Evolutionary conservation across 345 rosid species (phyloP), one percentile per base, ranked within the genome.

Genomic region (Sonneratia caseolaris): DNA sequence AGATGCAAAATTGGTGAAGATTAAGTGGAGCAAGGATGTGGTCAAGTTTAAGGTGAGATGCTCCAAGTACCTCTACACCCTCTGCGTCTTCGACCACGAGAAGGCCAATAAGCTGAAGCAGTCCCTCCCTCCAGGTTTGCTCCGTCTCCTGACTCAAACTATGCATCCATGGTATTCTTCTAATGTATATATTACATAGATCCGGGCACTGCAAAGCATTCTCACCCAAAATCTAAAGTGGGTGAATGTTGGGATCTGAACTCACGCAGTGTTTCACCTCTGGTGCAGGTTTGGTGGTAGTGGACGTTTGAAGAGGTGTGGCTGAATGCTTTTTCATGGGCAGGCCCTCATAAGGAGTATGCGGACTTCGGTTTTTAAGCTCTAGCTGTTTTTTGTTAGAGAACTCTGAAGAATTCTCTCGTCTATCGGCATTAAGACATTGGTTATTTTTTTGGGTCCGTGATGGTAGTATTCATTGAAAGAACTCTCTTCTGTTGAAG

Each of bases 41-140:
- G 81, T 78, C 55, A 81, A 81, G 70, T 81, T 81, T 76, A 81
- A 78, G 75, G 84, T 81, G 48, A 71, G 81, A 14, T 81, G 81
- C 77, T 78, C 81, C 75, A 78, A 81, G 74, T 81, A 78, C 72
- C 75, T 81, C 21, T 78, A 78, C 76, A 78, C 81, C 38, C 81
- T 78, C 37, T 75, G 84, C 42, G 84, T 81, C 35, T 75, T 78
- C 59, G 81, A 81, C 62, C 19, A 64, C 2, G 81, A 81, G 69
- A 81, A 78, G 61, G 84, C 84, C 37, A 81, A 81, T 69, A 81
- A 81, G 73, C 68, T 78, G 84, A 78, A 76, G 69, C 84, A 78
- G 45, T 78, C 84, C n/a, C 79, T 81, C 62, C 84, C 84, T 67
- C 84, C 84, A 73, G 81, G 83, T 71, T 59, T 13, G 18, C 13